Percentiles rank a stretch among this genome's conserved stretches.
Evolutionary conservation across 306 rosid species (phyloP).

Genomic region (Boehmeria nivea): DNA sequence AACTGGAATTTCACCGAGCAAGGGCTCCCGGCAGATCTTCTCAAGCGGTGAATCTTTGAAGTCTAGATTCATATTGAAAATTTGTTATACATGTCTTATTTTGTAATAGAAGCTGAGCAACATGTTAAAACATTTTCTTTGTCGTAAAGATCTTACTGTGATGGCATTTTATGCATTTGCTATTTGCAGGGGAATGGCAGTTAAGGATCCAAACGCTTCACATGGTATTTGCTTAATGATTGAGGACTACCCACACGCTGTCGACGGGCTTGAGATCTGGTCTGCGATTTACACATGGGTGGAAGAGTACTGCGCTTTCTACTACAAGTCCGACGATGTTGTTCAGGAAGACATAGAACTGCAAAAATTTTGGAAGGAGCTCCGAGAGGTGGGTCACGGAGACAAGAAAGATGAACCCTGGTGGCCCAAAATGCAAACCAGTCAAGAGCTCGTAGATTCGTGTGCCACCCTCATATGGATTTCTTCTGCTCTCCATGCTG

Average conservation of each 20-base stretch:
- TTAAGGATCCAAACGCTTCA: conserved; percentile 37
- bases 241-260: conserved; percentile 55
- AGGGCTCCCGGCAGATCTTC: conserved; percentile 38
- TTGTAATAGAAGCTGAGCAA: not conserved
- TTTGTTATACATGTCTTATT: not conserved
- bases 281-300: conserved; percentile 51
- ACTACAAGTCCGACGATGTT: conserved; percentile 36
- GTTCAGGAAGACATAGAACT: conserved; percentile 44
- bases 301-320: conserved; percentile 38
- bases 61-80: too few species aligned
- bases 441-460: conserved; percentile 33
- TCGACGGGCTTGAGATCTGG: conserved; percentile 55
- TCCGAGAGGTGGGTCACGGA: conserved; percentile 44
- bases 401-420: conserved; percentile 41
- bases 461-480: conserved; percentile 48
- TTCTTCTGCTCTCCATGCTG: conserved; percentile 62
- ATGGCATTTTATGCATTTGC: too few species aligned
- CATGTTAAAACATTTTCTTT: too few species aligned
- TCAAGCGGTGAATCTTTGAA: conserved; percentile 26
- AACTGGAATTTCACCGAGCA: conserved; percentile 35
- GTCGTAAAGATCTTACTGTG: too few species aligned
- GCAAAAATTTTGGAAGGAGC: conserved; percentile 55
- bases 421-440: conserved; percentile 49
- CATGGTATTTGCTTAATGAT: conserved; percentile 45
- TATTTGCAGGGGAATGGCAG: conserved; percentile 49